Evolutionary conservation across 495 filamentous ascomycete species (phyloP).

Genomic region (Penicillium cinerascens): DNA sequence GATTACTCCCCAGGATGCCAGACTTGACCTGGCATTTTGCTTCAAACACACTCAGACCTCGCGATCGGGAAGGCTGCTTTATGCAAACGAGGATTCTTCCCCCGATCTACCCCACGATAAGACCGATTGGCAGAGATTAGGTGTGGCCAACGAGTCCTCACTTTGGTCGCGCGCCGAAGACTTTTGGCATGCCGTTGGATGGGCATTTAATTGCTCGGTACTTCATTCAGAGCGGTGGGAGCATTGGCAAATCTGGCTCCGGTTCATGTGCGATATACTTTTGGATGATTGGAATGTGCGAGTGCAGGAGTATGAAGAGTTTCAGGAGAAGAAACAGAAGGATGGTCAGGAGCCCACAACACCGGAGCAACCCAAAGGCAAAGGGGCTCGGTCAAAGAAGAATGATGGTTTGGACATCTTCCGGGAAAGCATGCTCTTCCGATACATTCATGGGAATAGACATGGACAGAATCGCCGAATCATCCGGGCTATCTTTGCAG

Average conservation of each 20-base stretch:
- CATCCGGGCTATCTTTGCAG: slow-evolving; percentile 61
- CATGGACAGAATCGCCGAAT: slow-evolving; percentile 50
- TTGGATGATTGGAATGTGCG: slow-evolving; percentile 72
- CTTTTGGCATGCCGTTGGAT: slow-evolving; percentile 87
- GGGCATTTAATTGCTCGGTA: slow-evolving; percentile 90
- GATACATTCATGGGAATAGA: slow-evolving; percentile 45
- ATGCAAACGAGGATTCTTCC: slow-evolving; percentile 18
- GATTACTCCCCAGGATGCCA: slow-evolving; percentile 49
- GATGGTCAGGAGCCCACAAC: background rate
- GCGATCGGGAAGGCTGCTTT: slow-evolving; percentile 32
- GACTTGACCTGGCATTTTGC: slow-evolving; percentile 50
- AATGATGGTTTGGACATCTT: slow-evolving; percentile 31
- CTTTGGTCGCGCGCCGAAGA: slow-evolving; percentile 72
- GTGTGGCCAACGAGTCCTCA: slow-evolving; percentile 60
- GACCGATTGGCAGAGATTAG: slow-evolving; percentile 43
- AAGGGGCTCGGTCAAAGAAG: slow-evolving; percentile 8
- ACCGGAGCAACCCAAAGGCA: slow-evolving; percentile 12
- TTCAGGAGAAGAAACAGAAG: slow-evolving; percentile 7
- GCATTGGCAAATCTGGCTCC: slow-evolving; percentile 78
- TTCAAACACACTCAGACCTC: slow-evolving; percentile 42
- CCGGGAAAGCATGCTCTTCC: slow-evolving; percentile 53
- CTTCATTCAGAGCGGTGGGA: slow-evolving; percentile 68
- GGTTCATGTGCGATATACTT: slow-evolving; percentile 72
- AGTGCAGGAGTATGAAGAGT: slow-evolving; percentile 18
- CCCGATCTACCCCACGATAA: slow-evolving; percentile 23